Evolutionary conservation across 2,329 filamentous ascomycete species (phyloP), one percentile per base, ranked within the genome.

Genomic region (Fusarium ambrosium): DNA sequence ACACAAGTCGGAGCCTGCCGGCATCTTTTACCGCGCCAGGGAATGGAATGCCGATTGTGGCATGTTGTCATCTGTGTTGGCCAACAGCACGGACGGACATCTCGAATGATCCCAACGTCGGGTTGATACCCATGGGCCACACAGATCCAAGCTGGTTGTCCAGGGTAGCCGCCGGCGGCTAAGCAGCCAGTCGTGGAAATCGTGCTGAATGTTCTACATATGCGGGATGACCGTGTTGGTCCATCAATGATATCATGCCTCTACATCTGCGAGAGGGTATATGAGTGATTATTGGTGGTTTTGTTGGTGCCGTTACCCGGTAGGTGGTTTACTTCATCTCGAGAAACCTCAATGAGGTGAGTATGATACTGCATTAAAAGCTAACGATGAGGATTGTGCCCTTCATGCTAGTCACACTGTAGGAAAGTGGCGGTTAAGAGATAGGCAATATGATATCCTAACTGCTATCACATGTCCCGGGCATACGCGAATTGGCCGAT

Each of bases 1-100:
- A 13, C 39, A 18, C 9, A 66, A 37, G 29, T 39, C 71, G 64
- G 60, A 62, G 48, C 48, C 56, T 56, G 16, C 68, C 65, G 37
- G n/a, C 34, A 18, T 55, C 29, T 37, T 36, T 39, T 66, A 32
- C 32, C 36, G 51, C 27, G 37, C 27, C 27, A 53, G 20, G 60
- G 61, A 45, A 56, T 24, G 62, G 59, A 70, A 58, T 65, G 61
- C 61, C 61, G 58, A 65, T 63, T 59, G 62, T 73, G 64, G 58
- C 58, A 71, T 64, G 66, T 64, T 67, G 37, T 64, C 27, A 24
- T 64, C 51, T 32, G 64, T 73, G 53, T 64, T 61, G 24, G 32
- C 24, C 41, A 64, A 22, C 34, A 61, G 65, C 65, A 75, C 62
- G 32, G 69, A 68, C 34, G 11, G 24, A 13, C 34, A 69, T 61